Base-by-base conservation (phyloP, 2,329 filamentous ascomycete species). In the Triangularia setosa region DNA sequence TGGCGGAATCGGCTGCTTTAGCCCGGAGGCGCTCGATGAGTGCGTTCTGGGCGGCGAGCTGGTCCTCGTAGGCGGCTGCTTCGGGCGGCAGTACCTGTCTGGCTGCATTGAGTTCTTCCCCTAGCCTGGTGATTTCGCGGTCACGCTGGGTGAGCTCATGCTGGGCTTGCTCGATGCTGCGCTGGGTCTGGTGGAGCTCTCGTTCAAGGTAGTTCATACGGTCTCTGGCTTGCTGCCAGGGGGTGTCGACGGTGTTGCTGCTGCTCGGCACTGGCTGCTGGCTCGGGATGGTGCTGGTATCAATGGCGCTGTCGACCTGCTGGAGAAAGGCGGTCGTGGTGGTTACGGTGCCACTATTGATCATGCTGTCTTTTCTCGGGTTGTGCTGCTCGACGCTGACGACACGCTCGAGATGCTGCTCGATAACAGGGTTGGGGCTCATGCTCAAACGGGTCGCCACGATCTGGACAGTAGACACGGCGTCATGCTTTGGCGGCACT, bases 11-110 rank as follows among this genome's bases (percentile, higher is more conserved):
- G 30, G 21, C 21, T 4, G 30, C 18, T 18, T 44, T 30, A 11
- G n/a, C 33, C 7, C 57, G 21, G n/a, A 59, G 57, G 16, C 57
- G 57, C 56, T 58, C 56, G 21, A 58, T 58, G n/a, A 28, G 30
- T 2, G 30, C 56, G 27, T 35, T 35, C 24, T 58, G 53, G 53
- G 16, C 53, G 12, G 25, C 23, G 4, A 55, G 24, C 23, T 21
- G 55, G 11, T 57, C 24, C 24, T 57, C 27, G 11, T 30, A 30
- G 3, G 27, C 55, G 16, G 55, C 35, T 35, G 30, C 18, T 14
- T 58, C 56, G 18, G n/a, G 28, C 2, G 18, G 25, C n/a, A 35
- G 18, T 3, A 35, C 35, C 9, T 35, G n/a, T 30, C 21, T 30
- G 55, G 55, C 55, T 12, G 55, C 55, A 12, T 21, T n/a, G 27